Evolutionary conservation across 495 filamentous ascomycete genomes (phyloP).

Genomic region (Talaromyces trachyspermus): DNA sequence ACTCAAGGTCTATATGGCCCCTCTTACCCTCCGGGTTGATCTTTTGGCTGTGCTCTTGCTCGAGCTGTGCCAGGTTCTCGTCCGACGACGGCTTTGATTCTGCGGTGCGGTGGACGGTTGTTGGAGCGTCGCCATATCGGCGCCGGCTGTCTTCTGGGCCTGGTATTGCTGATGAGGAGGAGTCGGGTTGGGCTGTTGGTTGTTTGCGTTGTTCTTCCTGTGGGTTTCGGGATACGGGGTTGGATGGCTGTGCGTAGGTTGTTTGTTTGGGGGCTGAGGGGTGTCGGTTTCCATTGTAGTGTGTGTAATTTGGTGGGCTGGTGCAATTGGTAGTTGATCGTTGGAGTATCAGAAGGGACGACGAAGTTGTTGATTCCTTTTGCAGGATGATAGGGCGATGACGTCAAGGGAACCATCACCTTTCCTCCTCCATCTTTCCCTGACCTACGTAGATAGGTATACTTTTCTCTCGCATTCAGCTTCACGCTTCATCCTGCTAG

Average conservation of each 20-base stretch:
- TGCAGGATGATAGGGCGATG: constrained; percentile 8
- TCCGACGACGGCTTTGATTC: constrained; percentile 31
- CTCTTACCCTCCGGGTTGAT: constrained; percentile 10
- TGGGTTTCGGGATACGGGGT: constrained; percentile 41
- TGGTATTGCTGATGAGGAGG: constrained; percentile 16
- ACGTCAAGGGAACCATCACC: not conserved
- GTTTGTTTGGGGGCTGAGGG: constrained; percentile 46
- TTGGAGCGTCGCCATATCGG: constrained; percentile 20
- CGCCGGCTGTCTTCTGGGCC: constrained; percentile 15
- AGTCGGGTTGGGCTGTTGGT: constrained; percentile 4
- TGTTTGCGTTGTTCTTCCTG: constrained; percentile 37
- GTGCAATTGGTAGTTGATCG: too few relatives aligned
- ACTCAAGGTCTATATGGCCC: constrained; percentile 34
- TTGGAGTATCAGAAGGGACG: too few relatives aligned
- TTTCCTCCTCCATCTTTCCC: not conserved
- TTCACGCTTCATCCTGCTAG: too few relatives aligned
- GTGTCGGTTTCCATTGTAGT: constrained; percentile 24
- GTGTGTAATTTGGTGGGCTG: not conserved
- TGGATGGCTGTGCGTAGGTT: constrained; percentile 41
- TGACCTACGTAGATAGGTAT: too few relatives aligned
- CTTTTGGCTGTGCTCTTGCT: constrained; percentile 12
- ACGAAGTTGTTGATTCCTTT: not conserved
- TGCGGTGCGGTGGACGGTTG: constrained; percentile 34
- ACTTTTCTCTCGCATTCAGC: not conserved
- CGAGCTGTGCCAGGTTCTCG: constrained; percentile 19